These are phyloP conservation scores for Auricularia cornea DNA, from an alignment of 768 basidiomycete genomes.

Conservation along the genomic window DNA sequence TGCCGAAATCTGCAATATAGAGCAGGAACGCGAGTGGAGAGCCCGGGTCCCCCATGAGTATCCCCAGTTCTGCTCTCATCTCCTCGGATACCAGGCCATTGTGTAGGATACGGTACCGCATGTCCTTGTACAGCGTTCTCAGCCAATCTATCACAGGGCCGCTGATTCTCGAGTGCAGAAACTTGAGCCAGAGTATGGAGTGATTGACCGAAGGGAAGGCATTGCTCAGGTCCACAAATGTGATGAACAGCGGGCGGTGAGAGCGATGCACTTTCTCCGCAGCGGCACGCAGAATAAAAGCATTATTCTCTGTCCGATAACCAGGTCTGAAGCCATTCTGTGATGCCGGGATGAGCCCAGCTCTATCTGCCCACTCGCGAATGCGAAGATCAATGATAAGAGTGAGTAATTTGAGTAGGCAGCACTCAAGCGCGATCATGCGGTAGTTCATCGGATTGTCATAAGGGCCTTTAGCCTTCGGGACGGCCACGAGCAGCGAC, in stretches of 20 bases:
- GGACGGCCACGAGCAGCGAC: conserved; percentile 8
- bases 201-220: no score
- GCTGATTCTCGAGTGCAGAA: conserved; percentile 6
- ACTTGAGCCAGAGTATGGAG: conserved; percentile 8
- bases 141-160: conserved; percentile 24
- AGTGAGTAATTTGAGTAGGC: conserved; percentile 18
- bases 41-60: conserved; percentile 14
- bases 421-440: conserved; percentile 23
- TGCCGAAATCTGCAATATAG: conserved; percentile 9
- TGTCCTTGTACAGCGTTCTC: conserved; percentile 15
- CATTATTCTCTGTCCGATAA: conserved; percentile 11
- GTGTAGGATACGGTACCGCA: conserved; percentile 13
- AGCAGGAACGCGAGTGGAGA: conserved; percentile 12
- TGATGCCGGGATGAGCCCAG: conserved; percentile 15
- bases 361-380: conserved; percentile 5
- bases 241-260: conserved; percentile 14
- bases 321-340: conserved; percentile 24
- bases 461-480: conserved; percentile 13
- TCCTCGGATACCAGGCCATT: background rate
- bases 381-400: conserved; percentile 17
- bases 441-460: conserved; percentile 18
- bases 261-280: conserved; percentile 12
- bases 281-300: conserved; percentile 11
- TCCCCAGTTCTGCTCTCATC: conserved; percentile 8
- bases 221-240: conserved; percentile 15